Evolutionary conservation across 2,329 filamentous ascomycete genomes (phyloP), one percentile per base, ranked within the genome.

Genomic region (Chaetomiaceae sp.): DNA sequence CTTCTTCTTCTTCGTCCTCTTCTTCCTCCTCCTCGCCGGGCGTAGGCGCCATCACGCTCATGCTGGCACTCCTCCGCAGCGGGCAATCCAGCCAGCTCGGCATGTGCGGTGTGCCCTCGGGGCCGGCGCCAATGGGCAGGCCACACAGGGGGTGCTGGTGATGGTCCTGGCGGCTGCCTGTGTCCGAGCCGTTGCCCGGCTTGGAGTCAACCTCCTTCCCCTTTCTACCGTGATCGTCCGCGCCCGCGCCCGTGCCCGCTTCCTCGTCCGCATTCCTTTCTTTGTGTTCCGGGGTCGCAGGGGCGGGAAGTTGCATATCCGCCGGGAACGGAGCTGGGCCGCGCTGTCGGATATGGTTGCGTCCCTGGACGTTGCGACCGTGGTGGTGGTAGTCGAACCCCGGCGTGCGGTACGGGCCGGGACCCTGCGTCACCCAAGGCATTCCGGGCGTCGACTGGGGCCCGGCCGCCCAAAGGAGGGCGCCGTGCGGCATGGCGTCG

Each of bases 51-150:
- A 5, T 27, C 5, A 27, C 25, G 5, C 25, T 27, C 25, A 27
- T 9, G 25, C 25, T 27, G 5, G 25, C 25, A 5, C 25, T 36
- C 8, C 32, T 25, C 25, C 51, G 52, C 20, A 62, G 47, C 18
- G 38, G 33, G 33, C 69, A 71, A 1, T 60, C 34, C 27, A 60
- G 51, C 56, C 69, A 72, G 1, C 54, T 27, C 1, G 66, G 64
- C 53, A 67, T 62, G 57, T 72, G 69, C 0, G 62, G 58, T 11
- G 64, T 58, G 14, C 68, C 69, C 58, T 75, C 73, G 7, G 73
- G 71, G 0, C 73, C 73, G 18, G 72, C 71, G 21, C 72, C 72
- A 16, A 74, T 60, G 18, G 73, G 73, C 1, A 73, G 63, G 1
- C 71, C 71, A 6, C 65, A 67, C 23, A 71, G 56, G 67, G 49